Base-by-base conservation (phyloP, 2,329 filamentous ascomycete genomes). In the Aaosphaeria pasadenensis region DNA sequence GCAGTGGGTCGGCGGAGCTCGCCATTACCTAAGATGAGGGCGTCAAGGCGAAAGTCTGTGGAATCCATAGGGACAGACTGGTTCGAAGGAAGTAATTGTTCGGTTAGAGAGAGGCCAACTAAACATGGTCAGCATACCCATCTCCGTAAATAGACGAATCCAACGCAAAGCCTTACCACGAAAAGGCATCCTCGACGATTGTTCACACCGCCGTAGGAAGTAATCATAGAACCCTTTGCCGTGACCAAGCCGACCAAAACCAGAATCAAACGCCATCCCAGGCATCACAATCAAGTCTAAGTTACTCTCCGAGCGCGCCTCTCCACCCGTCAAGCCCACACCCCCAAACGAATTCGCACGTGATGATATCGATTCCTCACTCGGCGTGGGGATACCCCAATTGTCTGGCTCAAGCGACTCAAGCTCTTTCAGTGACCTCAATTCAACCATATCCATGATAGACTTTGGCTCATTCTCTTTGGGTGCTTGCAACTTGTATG, bases 151-250 rank as follows among this genome's bases (percentile, higher is more conserved):
- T 46, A 49, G 40, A 36, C 9, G 9, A 59, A 64, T 57, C 54
- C 63, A 49, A 61, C 51, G 17, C 17, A 24, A 24, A 54, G 62
- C 68, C 77, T 74, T 72, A 85, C 82, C 79, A 59, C 84, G 78
- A 73, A 80, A 77, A 58, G 80, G 81, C 74, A 80, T 81, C 55
- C 58, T 59, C 70, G 69, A 68, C 55, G 60, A 63, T 56, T 71
- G 69, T 70, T 79, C 68, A 79, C 91, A 95, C 58, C 86, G 83
- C 62, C 86, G 83, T 65, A 99, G 74, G 71, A 96, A 99, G 70
- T 85, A 88, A 74, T 99, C 94, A 77, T 99, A 99, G 74, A 95
- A 99, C 31, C 94, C 94, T 71, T 90, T 95, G 48, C 94, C 94
- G 71, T 99, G 94, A 38, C 94, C 94, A 17, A 97, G 79, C 59